Evolutionary conservation across 148 eudicot species (phyloP), one percentile per base, ranked within the genome.

Genomic region (Spergularia marina): DNA sequence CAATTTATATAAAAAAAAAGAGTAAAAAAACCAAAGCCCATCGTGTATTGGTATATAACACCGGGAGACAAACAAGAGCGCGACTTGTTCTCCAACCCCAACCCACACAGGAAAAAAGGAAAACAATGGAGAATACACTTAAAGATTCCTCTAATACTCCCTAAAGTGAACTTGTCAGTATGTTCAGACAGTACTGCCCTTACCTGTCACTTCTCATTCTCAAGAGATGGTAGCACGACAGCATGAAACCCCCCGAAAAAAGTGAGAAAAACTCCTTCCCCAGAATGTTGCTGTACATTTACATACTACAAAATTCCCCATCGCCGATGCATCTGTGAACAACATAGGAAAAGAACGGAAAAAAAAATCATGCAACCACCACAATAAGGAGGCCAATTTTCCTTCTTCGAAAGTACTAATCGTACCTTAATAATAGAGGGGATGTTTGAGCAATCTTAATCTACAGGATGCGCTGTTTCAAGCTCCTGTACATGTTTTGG

Each of bases 401-500:
- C 25, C n/a, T 12, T 62, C 40, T 23, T 14, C 12, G 21, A 71
- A 36, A 67, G 49, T 41, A 68, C 17, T 53, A 7, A 41, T 58
- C 56, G 17, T 72, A 76, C 83, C 83, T 76, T 59, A 25, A 7
- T 65, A 59, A 71, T 66, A 76, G 68, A 36, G 57, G 83, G 70
- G 80, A 39, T 70, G 77, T 54, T 44, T 57, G 54, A 81, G 61
- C 75, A 81, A 59, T 72, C 76, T 71, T 57, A 2, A 47, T 62
- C 71, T 51, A 58, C n/a, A 65, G 12, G 49, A 36, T 58, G 14
- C 20, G 20, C 67, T 7, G 23, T 44, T 72, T 56, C 39, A 56
- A 18, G 21, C 53, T 18, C 49, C 80, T 81, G 76, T 81, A 81
- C 83, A 81, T 56, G 76, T 63, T 55, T 56, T 76, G 73, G 56